phyloP scores from a whole-genome alignment of 768 basidiomycete genomes.

The Pleurotus cornucopiae region DNA sequence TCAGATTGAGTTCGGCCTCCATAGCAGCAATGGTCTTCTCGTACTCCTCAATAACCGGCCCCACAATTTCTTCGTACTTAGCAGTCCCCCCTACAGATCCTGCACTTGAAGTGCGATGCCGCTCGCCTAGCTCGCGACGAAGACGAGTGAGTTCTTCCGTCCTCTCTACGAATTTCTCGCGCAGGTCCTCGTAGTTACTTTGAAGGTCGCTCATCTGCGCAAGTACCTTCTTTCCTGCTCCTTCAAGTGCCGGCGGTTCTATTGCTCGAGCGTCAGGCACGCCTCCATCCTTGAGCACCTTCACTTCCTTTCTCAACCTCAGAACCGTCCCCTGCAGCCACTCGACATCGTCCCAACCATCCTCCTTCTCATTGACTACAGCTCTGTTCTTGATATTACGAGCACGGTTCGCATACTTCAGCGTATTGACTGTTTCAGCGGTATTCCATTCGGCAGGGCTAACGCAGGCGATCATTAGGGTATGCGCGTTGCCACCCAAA shows the following conservation, averaged over 20 bases:
- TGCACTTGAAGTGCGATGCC: constrained; percentile 46
- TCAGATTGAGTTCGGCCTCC: constrained; percentile 88
- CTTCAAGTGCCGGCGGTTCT: constrained; percentile 33
- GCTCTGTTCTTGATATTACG: constrained; percentile 96
- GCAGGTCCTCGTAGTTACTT: constrained; percentile 79
- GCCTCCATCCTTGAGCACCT: constrained; percentile 70
- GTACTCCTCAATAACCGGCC: constrained; percentile 97
- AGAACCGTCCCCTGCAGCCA: constrained; percentile 88
- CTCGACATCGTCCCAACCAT: constrained; percentile 98
- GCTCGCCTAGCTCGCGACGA: constrained; percentile 74
- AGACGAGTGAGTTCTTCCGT: constrained; percentile 84
- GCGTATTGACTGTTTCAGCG: constrained; percentile 87
- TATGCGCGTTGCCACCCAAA: constrained; percentile 95
- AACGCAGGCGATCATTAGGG: constrained; percentile 98
- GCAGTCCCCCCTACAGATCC: constrained; percentile 66
- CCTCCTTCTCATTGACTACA: constrained; percentile 89
- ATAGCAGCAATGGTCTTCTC: constrained; percentile 95
- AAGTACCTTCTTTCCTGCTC: constrained; percentile 70
- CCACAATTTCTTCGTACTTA: constrained; percentile 90
- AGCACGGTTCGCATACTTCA: constrained; percentile 97
- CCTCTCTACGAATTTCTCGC: constrained; percentile 81
- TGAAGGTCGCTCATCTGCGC: constrained; percentile 82
- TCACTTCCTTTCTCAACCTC: constrained; percentile 84
- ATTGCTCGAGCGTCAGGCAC: constrained; percentile 23
- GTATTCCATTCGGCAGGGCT: constrained; percentile 95